A percentile compares a stretch with the other conserved stretches of the same genome.
Evolutionary conservation across 495 filamentous ascomycete species (phyloP).

Genomic region (Penicillium cinerascens): DNA sequence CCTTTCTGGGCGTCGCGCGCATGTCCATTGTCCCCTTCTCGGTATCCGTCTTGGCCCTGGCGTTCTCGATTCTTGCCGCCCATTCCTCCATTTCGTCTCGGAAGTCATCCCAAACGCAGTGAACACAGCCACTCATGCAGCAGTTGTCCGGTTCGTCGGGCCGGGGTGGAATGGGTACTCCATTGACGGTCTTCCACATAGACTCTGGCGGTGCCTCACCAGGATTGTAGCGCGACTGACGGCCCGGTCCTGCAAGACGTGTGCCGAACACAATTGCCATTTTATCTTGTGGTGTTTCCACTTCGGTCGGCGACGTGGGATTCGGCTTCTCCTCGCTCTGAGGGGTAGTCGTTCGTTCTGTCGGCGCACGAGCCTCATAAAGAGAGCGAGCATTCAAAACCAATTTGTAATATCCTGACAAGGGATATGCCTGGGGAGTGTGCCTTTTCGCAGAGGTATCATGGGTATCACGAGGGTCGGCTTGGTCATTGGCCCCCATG

Average conservation of each 20-base stretch:
- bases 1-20: slow-evolving; percentile 33
- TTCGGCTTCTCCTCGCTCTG: slow-evolving; percentile 23
- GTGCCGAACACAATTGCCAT: slow-evolving; percentile 74
- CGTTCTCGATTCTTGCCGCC: slow-evolving; percentile 58
- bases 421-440: slow-evolving; percentile 34
- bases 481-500: slow-evolving; percentile 16
- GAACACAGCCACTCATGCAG: slow-evolving; percentile 97
- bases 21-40: slow-evolving; percentile 32
- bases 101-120: slow-evolving; percentile 94
- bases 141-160: slow-evolving; percentile 95
- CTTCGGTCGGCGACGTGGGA: slow-evolving; percentile 20
- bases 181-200: slow-evolving; percentile 63
- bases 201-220: slow-evolving; percentile 39
- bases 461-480: slow-evolving; percentile 10
- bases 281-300: slow-evolving; percentile 47
- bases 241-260: slow-evolving; percentile 65
- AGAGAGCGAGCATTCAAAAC: slow-evolving; percentile 31
- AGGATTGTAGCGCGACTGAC: slow-evolving; percentile 56
- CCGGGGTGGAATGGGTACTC: slow-evolving; percentile 74
- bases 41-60: slow-evolving; percentile 34
- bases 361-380: slow-evolving; percentile 20
- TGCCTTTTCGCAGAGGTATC: neutral
- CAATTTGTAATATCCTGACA: slow-evolving; percentile 42
- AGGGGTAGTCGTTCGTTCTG: slow-evolving; percentile 20
- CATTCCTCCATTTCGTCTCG: slow-evolving; percentile 89